Evolutionary conservation across 768 basidiomycete genomes (phyloP), one percentile per base, ranked within the genome.

Genomic region (Agrocybe chaxingu): DNA sequence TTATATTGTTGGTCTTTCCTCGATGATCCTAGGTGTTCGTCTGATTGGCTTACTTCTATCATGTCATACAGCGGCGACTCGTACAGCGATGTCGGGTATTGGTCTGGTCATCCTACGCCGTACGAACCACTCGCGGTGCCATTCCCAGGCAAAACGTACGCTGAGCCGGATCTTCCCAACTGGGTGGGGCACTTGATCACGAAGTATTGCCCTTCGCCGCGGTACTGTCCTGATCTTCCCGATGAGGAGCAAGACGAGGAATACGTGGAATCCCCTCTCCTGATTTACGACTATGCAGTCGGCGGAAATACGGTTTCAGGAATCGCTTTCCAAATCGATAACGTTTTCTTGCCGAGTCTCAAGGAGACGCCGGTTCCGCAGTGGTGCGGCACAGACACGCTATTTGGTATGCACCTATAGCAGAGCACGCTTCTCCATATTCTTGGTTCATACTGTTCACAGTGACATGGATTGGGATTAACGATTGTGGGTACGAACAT

Each of bases 381-480:
- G n/a, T 81, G 78, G 80, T 60, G 60, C 19, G 51, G 64, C 4
- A 58, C 66, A 2, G 67, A 73, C 50, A 69, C 78, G 2, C 60
- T 82, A 1, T 82, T 82, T 53, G 61, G 80, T 80, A 56, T 61
- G 71, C n/a, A 29, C 13, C 19, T 40, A 24, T 8, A 9, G 30
- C n/a, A 16, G 6, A 46, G 38, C 29, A n/a, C n/a, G 12, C n/a
- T 24, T 12, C 47, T 36, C 3, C 24, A 24, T 24, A 45, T 32
- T 10, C 18, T 4, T 16, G 10, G 8, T 48, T 2, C 16, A 30
- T 48, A 11, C 33, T 29, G n/a, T 29, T 24, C 31, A 41, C 48
- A 84, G 82, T 81, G 7, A 81, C 78, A 0, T 85, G 81, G 81
- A 67, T 83, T 35, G 84, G 84, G 2, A 85, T 85, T 52, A 87